Conservation (phyloP, 495 filamentous ascomycete species). For the Corynascus novoguineensis region DNA sequence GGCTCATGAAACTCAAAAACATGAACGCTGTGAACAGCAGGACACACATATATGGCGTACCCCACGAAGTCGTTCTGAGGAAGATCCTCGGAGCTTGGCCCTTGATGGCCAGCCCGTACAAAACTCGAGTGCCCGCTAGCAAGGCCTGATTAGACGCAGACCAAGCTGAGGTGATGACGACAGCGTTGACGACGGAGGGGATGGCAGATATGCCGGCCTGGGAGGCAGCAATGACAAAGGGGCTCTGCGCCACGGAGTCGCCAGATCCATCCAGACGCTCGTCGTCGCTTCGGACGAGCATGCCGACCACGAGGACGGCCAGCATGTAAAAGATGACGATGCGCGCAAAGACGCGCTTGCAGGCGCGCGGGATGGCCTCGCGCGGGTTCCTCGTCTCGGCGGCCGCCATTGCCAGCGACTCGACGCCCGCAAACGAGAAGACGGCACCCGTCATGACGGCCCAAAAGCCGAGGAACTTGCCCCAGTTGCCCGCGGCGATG, state of each 20-base stretch:
- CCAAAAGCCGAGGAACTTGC: slow-evolving; percentile 56
- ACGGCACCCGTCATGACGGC: slow-evolving; percentile 54
- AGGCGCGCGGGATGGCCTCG: slow-evolving; percentile 63
- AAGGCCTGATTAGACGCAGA: slow-evolving; percentile 61
- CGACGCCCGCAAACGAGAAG: slow-evolving; percentile 54
- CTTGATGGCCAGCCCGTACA: slow-evolving; percentile 59
- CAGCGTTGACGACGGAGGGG: slow-evolving; percentile 59
- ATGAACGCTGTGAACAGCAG: slow-evolving; percentile 48
- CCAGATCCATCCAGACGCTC: slow-evolving; percentile 46
- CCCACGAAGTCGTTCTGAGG: slow-evolving; percentile 53
- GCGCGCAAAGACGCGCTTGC: slow-evolving; percentile 63
- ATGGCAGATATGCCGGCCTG: slow-evolving; percentile 59
- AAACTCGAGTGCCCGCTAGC: slow-evolving; percentile 55
- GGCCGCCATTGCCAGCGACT: slow-evolving; percentile 59
- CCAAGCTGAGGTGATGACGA: slow-evolving; percentile 69
- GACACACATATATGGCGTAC: slow-evolving; percentile 57
- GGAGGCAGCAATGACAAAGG: slow-evolving; percentile 66
- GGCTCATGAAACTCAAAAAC: slow-evolving; percentile 54
- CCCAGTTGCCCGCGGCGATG: slow-evolving; percentile 44
- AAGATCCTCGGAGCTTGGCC: slow-evolving; percentile 54
- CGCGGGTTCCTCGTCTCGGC: slow-evolving; percentile 69
- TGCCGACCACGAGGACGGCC: slow-evolving; percentile 64
- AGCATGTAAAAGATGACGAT: slow-evolving; percentile 68
- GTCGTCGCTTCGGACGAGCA: slow-evolving; percentile 58
- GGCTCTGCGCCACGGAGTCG: slow-evolving; percentile 53